Base-by-base conservation (phyloP, 2,329 filamentous ascomycete species). In the Hypoxylon sp. region DNA sequence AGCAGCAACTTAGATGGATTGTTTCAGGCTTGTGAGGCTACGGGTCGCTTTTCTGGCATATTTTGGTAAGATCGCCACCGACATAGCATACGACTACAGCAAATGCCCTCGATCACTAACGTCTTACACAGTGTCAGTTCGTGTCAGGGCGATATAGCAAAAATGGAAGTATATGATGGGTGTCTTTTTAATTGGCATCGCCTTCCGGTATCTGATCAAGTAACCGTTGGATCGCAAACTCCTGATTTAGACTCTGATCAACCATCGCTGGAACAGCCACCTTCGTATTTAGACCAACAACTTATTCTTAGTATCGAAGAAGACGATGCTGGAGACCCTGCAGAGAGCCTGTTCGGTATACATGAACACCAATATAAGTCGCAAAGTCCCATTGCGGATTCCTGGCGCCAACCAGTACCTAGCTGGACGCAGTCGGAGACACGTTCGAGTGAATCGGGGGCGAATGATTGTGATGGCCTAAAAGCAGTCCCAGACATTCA, bases 271-370 rank as follows among this genome's bases (percentile, higher is more conserved):
- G 63, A 61, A 30, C 25, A 20, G 11, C n/a, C 55, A n/a, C 11
- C n/a, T 59, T 30, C 56, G 22, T 46, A 48, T 50, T 17, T 22
- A n/a, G 42, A 46, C 25, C 4, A 42, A 3, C 35, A 51, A 6
- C 42, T 46, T 51, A 48, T 61, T 4, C 35, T 42, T 31, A 59
- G 33, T 5, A 42, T 66, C 14, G 63, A 66, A 11, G 53, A 66
- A 11, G 22, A 22, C 14, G 20, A 35, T 25, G 2, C 5, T 2
- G 37, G 51, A 6, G 54, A 46, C 11, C 8, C 14, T 13, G 20
- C 0, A 17, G 11, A 53, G 17, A 22, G 11, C 17, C n/a, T 17
- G 11, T 40, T 27, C n/a, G 17, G 17, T 17, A n/a, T 53, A 27
- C 13, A 35, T 14, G 53, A 51, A 20, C n/a, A 14, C 17, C 30